Conservation (phyloP, 2,329 filamentous ascomycete genomes). For the Talaromyces marneffei region DNA sequence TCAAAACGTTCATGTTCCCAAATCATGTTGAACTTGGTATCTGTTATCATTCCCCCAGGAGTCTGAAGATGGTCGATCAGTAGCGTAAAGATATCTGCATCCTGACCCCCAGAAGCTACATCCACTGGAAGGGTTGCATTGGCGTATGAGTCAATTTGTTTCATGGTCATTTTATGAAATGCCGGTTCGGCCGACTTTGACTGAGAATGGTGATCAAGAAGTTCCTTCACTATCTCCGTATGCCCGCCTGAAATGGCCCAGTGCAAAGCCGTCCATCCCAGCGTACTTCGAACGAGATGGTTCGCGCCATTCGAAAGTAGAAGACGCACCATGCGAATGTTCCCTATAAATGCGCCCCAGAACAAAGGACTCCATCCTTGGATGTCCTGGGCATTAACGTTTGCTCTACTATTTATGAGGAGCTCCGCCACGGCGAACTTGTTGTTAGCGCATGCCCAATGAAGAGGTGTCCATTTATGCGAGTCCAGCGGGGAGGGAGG, state of each 20-base stretch:
- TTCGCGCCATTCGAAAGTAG: slow-evolving; percentile 9
- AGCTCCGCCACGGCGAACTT: background rate
- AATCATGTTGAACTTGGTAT: background rate
- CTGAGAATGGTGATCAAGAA: background rate
- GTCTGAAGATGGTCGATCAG: background rate
- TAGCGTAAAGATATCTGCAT: background rate
- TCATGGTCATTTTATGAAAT: slow-evolving; percentile 5
- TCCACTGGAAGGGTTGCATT: slow-evolving; percentile 1
- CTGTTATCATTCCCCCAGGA: background rate
- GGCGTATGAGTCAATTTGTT: slow-evolving; percentile 4
- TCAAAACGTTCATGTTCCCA: background rate
- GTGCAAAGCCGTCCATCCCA: slow-evolving; percentile 10
- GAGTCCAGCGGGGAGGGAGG: background rate
- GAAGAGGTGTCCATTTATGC: background rate
- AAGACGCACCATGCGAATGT: slow-evolving; percentile 4
- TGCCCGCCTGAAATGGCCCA: slow-evolving; percentile 9
- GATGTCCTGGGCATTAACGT: background rate
- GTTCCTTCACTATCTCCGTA: slow-evolving; percentile 5
- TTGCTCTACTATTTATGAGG: background rate
- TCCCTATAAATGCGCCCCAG: background rate
- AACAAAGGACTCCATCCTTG: background rate
- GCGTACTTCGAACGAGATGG: slow-evolving; percentile 2
- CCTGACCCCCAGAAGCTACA: background rate
- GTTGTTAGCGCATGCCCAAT: background rate
- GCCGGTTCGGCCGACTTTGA: background rate